phyloP scores from a whole-genome alignment of 371 early-diverging fungal genomes.

The Nosema muscidifuracis region DNA sequence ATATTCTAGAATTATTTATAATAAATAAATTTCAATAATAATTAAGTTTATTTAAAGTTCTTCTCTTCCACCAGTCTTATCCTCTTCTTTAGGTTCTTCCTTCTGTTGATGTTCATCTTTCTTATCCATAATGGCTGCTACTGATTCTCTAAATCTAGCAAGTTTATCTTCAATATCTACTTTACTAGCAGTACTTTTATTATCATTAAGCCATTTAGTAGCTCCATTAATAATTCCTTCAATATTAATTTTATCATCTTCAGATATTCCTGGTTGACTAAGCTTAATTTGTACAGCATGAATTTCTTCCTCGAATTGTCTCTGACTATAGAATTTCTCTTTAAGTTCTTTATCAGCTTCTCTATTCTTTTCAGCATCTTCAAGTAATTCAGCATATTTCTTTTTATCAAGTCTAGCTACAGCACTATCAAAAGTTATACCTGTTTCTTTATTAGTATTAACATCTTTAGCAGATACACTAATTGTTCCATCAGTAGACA shows the following conservation, averaged over 20 bases:
- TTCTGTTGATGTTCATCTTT: slow-evolving; percentile 22
- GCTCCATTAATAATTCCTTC: slow-evolving; percentile 41
- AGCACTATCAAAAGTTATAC: slow-evolving; percentile 62
- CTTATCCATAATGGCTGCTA: slow-evolving; percentile 12
- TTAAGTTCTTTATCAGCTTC: slow-evolving; percentile 36
- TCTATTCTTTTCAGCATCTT: slow-evolving; percentile 66
- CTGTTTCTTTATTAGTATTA: slow-evolving; percentile 65
- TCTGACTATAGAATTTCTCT: slow-evolving; percentile 9
- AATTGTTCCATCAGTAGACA: slow-evolving; percentile 68
- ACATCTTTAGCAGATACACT: slow-evolving; percentile 67
- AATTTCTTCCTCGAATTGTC: slow-evolving; percentile 31
- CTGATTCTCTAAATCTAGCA: slow-evolving; percentile 21
- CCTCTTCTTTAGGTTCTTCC: background rate
- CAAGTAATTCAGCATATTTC: slow-evolving; percentile 16
- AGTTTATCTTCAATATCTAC: slow-evolving; percentile 33
- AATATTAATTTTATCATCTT: slow-evolving; percentile 40
- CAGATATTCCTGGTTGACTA: slow-evolving; percentile 23
- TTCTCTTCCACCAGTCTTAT: slow-evolving; percentile 27
- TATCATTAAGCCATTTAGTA: slow-evolving; percentile 53
- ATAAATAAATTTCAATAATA: too few species aligned
- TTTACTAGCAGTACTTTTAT: slow-evolving; percentile 27
- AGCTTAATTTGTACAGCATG: slow-evolving; percentile 29
- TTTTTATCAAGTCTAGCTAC: slow-evolving; percentile 42
- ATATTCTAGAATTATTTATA: too few species aligned
- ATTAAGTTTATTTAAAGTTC: slow-evolving; percentile 30